phyloP scores from a whole-genome alignment of 192 early-diverging fungal genomes.

The Pilobolus umbonatus region DNA sequence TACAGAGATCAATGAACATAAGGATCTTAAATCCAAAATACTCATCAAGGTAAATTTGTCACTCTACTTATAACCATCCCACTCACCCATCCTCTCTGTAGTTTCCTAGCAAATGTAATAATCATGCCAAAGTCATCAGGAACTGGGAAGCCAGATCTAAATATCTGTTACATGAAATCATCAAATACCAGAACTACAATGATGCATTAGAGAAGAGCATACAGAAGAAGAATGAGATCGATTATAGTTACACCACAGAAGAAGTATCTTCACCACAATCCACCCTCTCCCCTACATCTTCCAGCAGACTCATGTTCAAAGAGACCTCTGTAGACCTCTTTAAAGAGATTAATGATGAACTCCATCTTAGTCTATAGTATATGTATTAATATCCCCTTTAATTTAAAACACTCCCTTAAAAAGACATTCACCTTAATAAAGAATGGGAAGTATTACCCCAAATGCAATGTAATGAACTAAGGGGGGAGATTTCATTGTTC shows the following conservation, averaged over 20 bases:
- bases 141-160: conserved; percentile 78
- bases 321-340: conserved; percentile 5
- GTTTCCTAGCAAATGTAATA: conserved; percentile 48
- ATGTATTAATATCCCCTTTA: too few relatives aligned
- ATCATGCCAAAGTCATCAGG: conserved; percentile 57
- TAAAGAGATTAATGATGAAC: conserved; percentile 17
- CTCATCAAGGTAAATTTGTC: conserved; percentile 22
- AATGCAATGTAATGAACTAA: too few relatives aligned
- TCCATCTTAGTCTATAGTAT: not conserved
- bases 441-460: too few relatives aligned
- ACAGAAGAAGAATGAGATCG: not conserved
- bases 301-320: conserved; percentile 2
- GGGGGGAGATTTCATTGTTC: too few relatives aligned
- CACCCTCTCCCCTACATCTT: not conserved
- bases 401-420: too few relatives aligned
- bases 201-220: conserved; percentile 57
- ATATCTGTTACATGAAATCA: conserved; percentile 71
- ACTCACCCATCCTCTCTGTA: conserved; percentile 15
- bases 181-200: conserved; percentile 77
- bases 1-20: conserved; percentile 61
- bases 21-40: conserved; percentile 44
- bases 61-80: not conserved
- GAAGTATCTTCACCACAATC: not conserved
- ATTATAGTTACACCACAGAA: too few relatives aligned
- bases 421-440: too few relatives aligned